These are phyloP conservation scores for Plasmodium relictum DNA, from an alignment of 169 alveolate species.

Conservation along the genomic window DNA sequence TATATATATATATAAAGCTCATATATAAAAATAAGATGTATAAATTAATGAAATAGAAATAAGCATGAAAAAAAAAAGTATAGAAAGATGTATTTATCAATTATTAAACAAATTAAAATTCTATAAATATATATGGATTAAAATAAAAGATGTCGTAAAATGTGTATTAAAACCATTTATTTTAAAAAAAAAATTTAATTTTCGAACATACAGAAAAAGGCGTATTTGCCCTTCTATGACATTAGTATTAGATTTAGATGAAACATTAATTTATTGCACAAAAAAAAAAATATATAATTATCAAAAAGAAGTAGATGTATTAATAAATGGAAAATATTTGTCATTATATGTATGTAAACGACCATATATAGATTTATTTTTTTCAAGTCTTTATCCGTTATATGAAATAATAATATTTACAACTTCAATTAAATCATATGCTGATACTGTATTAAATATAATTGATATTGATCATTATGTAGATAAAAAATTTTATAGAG, in stretches of 20 bases:
- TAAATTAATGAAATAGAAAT: slow-evolving; percentile 8
- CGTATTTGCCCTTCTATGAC: slow-evolving; percentile 72
- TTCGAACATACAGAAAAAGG: slow-evolving; percentile 51
- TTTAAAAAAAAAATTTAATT: slow-evolving; percentile 12
- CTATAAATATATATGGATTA: slow-evolving; percentile 32
- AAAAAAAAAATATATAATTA: slow-evolving; percentile 39
- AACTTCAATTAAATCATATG: slow-evolving; percentile 73
- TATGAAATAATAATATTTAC: slow-evolving; percentile 82
- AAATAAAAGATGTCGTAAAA: slow-evolving; percentile 32
- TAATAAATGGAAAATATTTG: slow-evolving; percentile 70
- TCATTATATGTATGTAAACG: slow-evolving; percentile 78
- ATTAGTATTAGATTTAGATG: slow-evolving; percentile 85
- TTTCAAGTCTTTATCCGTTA: slow-evolving; percentile 66
- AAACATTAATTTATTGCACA: slow-evolving; percentile 79
- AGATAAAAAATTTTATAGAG: slow-evolving; percentile 81
- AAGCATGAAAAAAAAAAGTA: slow-evolving; percentile 43
- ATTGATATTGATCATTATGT: slow-evolving; percentile 80
- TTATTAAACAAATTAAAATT: slow-evolving; percentile 33
- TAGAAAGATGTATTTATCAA: slow-evolving; percentile 49
- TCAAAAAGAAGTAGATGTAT: slow-evolving; percentile 69
- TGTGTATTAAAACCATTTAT: slow-evolving; percentile 13
- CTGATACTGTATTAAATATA: slow-evolving; percentile 79
- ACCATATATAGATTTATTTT: slow-evolving; percentile 82
- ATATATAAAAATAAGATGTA: background rate
- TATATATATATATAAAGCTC: background rate